Percentiles rank a stretch among this genome's conserved stretches.
phyloP scores from a whole-genome alignment of 495 filamentous ascomycete species.

The Penicillium arizonense region DNA sequence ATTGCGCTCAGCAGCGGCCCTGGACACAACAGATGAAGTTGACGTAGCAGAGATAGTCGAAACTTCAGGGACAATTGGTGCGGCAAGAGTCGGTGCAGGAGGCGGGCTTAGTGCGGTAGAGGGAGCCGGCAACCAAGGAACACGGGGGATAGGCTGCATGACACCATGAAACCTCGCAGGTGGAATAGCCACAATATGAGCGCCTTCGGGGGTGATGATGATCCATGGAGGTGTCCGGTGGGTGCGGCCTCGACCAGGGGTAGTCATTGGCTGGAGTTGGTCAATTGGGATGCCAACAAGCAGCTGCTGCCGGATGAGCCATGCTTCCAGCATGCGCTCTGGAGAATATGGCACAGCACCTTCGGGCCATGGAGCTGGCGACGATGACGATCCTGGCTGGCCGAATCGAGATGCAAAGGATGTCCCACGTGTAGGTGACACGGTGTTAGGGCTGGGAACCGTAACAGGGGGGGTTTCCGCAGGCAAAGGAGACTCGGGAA shows the following conservation, averaged over 20 bases:
- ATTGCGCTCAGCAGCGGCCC: too few relatives aligned
- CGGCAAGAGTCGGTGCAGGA: too few relatives aligned
- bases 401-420: too few relatives aligned
- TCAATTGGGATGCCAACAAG: conserved; percentile 28
- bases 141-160: background rate
- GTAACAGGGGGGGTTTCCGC: too few relatives aligned
- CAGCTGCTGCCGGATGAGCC: conserved; percentile 32
- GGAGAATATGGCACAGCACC: background rate
- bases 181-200: background rate
- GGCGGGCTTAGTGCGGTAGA: too few relatives aligned
- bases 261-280: conserved; percentile 18
- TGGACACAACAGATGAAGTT: too few relatives aligned
- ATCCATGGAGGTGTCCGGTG: background rate
- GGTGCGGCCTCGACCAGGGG: background rate
- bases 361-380: background rate
- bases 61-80: too few relatives aligned
- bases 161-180: background rate
- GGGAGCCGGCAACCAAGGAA: background rate
- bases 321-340: conserved; percentile 20
- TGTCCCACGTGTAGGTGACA: too few relatives aligned
- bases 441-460: too few relatives aligned
- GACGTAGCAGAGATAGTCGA: too few relatives aligned
- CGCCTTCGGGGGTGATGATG: background rate
- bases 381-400: background rate
- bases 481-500: too few relatives aligned